Evolutionary conservation across 352 stramenopile species (phyloP).

Genomic region (Globisporangium orthogonon): DNA sequence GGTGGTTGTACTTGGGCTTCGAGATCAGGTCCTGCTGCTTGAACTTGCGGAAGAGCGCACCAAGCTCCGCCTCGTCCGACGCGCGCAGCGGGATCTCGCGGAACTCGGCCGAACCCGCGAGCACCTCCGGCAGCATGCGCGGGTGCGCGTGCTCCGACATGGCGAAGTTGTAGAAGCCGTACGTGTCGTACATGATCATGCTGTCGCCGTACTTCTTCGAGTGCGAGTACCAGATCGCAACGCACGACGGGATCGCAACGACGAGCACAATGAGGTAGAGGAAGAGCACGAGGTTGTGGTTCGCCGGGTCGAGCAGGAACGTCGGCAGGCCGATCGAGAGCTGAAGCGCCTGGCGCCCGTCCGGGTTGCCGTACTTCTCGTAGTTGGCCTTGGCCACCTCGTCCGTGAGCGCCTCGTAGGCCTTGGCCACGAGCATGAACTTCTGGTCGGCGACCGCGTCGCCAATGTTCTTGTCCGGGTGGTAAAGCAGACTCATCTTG

Average conservation of each 20-base stretch:
- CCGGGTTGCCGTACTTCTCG: constrained; percentile 98
- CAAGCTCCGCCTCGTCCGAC: constrained; percentile 60
- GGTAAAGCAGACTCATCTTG: constrained; percentile 90
- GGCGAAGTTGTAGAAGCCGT: constrained; percentile 97
- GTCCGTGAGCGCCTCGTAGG: constrained; percentile 95
- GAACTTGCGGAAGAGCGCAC: constrained; percentile 63
- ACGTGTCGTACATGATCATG: constrained; percentile 99
- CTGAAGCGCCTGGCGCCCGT: constrained; percentile 97
- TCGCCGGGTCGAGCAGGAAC: constrained; percentile 95
- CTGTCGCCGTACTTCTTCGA: constrained; percentile 99
- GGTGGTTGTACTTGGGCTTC: constrained; percentile 85
- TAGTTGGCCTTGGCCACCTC: constrained; percentile 96
- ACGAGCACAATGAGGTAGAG: constrained; percentile 98
- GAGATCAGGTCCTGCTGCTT: constrained; percentile 76
- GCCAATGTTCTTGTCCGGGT: constrained; percentile 96
- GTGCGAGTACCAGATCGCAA: constrained; percentile 94
- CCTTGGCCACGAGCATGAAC: constrained; percentile 97
- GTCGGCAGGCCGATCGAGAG: constrained; percentile 94
- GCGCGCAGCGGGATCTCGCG: constrained; percentile 68
- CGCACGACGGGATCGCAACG: constrained; percentile 94
- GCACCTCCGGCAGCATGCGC: constrained; percentile 94
- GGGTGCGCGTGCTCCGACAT: constrained; percentile 93
- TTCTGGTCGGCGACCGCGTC: constrained; percentile 96
- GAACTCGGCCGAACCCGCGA: constrained; percentile 89
- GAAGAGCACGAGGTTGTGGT: constrained; percentile 98